Percentiles rank a stretch among this genome's conserved stretches.
Evolutionary conservation across 1,284 basidiomycete genomes (phyloP).

Genomic region (Entoloma clypeatum): DNA sequence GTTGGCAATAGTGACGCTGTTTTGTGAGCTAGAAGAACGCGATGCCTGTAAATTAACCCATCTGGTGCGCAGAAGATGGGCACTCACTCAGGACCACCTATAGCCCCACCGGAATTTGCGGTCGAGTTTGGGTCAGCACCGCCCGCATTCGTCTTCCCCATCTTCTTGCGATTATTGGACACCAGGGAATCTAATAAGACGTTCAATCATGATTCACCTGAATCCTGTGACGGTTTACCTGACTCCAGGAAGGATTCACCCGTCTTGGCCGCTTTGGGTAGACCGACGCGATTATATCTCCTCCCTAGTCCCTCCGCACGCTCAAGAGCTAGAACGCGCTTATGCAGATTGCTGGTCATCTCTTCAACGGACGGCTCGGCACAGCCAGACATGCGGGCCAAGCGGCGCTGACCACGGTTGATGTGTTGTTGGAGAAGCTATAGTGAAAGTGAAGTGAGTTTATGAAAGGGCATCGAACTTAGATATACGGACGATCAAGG

Average conservation of each 20-base stretch:
- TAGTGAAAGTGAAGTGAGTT: background rate
- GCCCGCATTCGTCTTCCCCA: too few relatives aligned
- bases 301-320: conserved; percentile 31
- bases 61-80: background rate
- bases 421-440: conserved; percentile 70
- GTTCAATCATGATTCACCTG: conserved; percentile 3
- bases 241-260: conserved; percentile 13
- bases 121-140: conserved; percentile 5
- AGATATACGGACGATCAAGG: conserved; percentile 52
- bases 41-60: conserved; percentile 13
- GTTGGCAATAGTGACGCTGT: conserved; percentile 49
- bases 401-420: conserved; percentile 61
- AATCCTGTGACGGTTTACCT: conserved; percentile 4
- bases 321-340: conserved; percentile 45
- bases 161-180: too few relatives aligned
- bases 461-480: background rate
- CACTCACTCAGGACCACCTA: too few relatives aligned
- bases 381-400: conserved; percentile 66
- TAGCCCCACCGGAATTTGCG: conserved; percentile 5
- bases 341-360: conserved; percentile 49
- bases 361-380: conserved; percentile 45
- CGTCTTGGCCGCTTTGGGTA: conserved; percentile 20
- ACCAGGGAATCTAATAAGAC: conserved; percentile 5
- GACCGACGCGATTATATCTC: conserved; percentile 30
- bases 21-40: conserved; percentile 24